A percentile compares a stretch with the other conserved stretches of the same genome.
Evolutionary conservation across 1,284 basidiomycete species (phyloP).

Genomic region (Ganoderma leucocontextum): DNA sequence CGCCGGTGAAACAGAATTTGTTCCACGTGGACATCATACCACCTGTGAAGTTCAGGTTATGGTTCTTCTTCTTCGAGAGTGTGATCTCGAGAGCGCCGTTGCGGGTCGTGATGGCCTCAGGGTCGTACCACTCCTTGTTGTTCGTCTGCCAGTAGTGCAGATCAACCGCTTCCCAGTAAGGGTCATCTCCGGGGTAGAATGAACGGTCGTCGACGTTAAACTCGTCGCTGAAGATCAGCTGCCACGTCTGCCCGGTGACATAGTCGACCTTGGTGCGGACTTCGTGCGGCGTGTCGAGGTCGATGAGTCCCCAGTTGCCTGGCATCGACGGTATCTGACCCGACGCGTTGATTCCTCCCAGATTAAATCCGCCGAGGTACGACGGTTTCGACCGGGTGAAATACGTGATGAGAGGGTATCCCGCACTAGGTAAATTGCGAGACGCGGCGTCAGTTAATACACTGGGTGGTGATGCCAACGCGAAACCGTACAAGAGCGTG

Average conservation of each 20-base stretch:
- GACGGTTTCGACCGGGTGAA: conserved; percentile 61
- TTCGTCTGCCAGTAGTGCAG: conserved; percentile 73
- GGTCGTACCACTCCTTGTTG: conserved; percentile 81
- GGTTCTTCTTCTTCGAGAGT: conserved; percentile 67
- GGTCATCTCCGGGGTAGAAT: conserved; percentile 76
- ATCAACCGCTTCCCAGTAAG: conserved; percentile 77
- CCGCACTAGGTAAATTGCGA: conserved; percentile 58
- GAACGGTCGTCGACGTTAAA: conserved; percentile 84
- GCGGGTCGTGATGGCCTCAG: conserved; percentile 80
- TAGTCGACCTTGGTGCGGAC: conserved; percentile 69
- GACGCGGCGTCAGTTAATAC: background rate
- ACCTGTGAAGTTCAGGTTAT: conserved; percentile 81
- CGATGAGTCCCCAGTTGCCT: conserved; percentile 78
- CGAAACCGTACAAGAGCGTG: conserved; percentile 67
- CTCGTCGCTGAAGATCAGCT: conserved; percentile 90
- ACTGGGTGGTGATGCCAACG: background rate
- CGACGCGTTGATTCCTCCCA: conserved; percentile 83
- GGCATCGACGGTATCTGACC: conserved; percentile 75
- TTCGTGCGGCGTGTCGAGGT: conserved; percentile 75
- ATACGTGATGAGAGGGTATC: conserved; percentile 82
- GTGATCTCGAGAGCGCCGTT: conserved; percentile 86
- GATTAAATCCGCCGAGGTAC: conserved; percentile 73
- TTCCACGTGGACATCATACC: conserved; percentile 84
- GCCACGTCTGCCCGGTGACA: conserved; percentile 55
- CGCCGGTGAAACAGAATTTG: conserved; percentile 95